Conservation (phyloP, 805 yeast species). For the Pichia californica region DNA sequence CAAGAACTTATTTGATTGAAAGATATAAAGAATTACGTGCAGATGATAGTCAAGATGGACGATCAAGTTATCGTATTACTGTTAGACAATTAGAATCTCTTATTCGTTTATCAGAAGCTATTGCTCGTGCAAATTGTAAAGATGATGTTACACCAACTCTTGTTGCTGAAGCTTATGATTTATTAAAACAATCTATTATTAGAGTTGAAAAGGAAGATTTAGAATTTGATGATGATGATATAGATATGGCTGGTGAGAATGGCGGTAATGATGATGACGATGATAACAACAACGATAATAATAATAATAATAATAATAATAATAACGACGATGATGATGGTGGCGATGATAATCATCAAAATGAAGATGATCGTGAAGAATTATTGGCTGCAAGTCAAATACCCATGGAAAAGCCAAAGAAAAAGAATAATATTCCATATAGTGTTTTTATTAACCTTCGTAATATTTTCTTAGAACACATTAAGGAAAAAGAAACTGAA, state of each 20-base stretch:
- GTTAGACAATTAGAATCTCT: constrained; percentile 94
- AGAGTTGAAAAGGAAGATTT: constrained; percentile 92
- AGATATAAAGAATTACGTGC: constrained; percentile 80
- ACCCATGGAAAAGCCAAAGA: constrained; percentile 18
- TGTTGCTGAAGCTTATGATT: constrained; percentile 89
- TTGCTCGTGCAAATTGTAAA: constrained; percentile 94
- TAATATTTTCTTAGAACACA: constrained; percentile 64
- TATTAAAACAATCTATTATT: constrained; percentile 84
- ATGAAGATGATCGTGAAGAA: constrained; percentile 8
- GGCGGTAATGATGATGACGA: constrained; percentile 31
- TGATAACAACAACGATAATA: constrained; percentile 31
- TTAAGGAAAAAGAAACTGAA: constrained; percentile 24
- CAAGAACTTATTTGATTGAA: constrained; percentile 68
- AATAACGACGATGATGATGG: constrained; percentile 1
- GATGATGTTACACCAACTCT: constrained; percentile 77
- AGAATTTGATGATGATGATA: constrained; percentile 67
- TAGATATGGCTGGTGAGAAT: constrained; percentile 22
- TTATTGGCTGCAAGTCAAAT: constrained; percentile 6
- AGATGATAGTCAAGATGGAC: constrained; percentile 87
- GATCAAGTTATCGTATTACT: constrained; percentile 87
- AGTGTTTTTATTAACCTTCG: constrained; percentile 83
- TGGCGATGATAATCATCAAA: constrained; percentile 1
- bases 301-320: constrained; percentile 20
- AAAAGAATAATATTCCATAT: constrained; percentile 51
- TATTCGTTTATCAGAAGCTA: constrained; percentile 91